phyloP scores from a whole-genome alignment of 352 stramenopile genomes.

The Globisporangium barbulae region DNA sequence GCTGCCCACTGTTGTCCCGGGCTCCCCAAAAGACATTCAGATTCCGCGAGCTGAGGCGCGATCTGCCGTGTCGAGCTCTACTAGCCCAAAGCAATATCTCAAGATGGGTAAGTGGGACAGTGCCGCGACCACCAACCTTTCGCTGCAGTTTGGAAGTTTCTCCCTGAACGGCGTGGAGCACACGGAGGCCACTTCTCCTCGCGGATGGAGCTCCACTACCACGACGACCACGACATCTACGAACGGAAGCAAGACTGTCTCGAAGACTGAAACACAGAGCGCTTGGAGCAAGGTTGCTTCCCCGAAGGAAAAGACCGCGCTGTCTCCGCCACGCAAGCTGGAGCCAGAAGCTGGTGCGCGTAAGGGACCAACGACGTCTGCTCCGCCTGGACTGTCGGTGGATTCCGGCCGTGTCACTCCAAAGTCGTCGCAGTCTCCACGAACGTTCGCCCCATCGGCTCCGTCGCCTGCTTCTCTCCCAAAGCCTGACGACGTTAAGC shows the following conservation, averaged over 20 bases:
- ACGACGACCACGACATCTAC: slow-evolving; percentile 42
- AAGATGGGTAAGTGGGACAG: slow-evolving; percentile 86
- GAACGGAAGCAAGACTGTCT: slow-evolving; percentile 36
- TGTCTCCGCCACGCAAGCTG: slow-evolving; percentile 49
- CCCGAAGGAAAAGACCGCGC: slow-evolving; percentile 62
- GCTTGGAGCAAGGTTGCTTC: slow-evolving; percentile 53
- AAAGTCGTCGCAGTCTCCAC: slow-evolving; percentile 63
- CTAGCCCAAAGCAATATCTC: slow-evolving; percentile 75
- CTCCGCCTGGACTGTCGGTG: slow-evolving; percentile 66
- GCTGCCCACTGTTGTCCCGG: slow-evolving; percentile 46
- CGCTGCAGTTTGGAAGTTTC: slow-evolving; percentile 87
- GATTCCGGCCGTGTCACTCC: slow-evolving; percentile 65
- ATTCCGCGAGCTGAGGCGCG: slow-evolving; percentile 32
- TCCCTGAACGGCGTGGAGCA: slow-evolving; percentile 70
- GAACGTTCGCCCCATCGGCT: slow-evolving; percentile 60
- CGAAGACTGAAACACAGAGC: slow-evolving; percentile 49
- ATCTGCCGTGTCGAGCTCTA: slow-evolving; percentile 21
- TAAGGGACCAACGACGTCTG: slow-evolving; percentile 43
- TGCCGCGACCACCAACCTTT: slow-evolving; percentile 61
- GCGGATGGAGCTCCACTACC: slow-evolving; percentile 52
- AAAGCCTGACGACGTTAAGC: slow-evolving; percentile 85
- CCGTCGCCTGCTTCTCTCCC: slow-evolving; percentile 82
- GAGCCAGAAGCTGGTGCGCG: slow-evolving; percentile 17
- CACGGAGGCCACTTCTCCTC: slow-evolving; percentile 52
- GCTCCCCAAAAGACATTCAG: slow-evolving; percentile 67